Base-by-base conservation (phyloP, 371 early-diverging fungal genomes). In the Mucor mucedo region DNA sequence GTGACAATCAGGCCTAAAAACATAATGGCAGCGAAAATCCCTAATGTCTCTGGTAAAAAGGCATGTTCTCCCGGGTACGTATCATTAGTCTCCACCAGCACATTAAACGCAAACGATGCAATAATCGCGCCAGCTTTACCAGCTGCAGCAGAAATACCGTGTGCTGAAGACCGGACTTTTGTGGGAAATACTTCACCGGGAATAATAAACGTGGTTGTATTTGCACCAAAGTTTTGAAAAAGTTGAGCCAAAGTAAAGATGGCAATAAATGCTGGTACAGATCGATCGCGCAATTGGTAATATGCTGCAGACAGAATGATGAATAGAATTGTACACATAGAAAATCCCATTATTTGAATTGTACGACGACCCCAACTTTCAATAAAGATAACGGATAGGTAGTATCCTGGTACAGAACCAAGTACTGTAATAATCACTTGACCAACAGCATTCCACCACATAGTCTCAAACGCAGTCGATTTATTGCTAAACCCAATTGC, bases 141-240 rank as follows among this genome's bases (percentile, higher is more conserved):
- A 45, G 82, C 71, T 16, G 92, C 94, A 16, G 94, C 94, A 32
- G 93, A 91, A 67, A 94, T 91, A 71, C 95, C 95, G 69, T 94
- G 95, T 40, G 89, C 87, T 4, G 93, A 89, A 0, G 93, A 86
- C 21, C 93, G 83, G 73, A 86, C 89, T n/a, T 90, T 87, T 16
- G 95, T 95, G 4, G 95, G 94, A 80, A 90, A 95, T 40, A 85
- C 81, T 77, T 95, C 95, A 60, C 90, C 89, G 40, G 95, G 93
- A 38, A 92, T 78, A 62, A 92, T 85, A 63, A 93, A 94, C 35
- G 94, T 93, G 28, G 95, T 95, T 5, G 91, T 61, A 80, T 95
- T 95, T 62, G 95, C 92, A 30, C 77, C 75, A 56, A 90, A 92
- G 79, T 95, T 92, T 84, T 89, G 89, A 79, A 94, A 94, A 78